These are phyloP conservation scores for Eucalyptus camaldulensis DNA, from an alignment of 345 rosid genomes.

Conservation along the genomic window DNA sequence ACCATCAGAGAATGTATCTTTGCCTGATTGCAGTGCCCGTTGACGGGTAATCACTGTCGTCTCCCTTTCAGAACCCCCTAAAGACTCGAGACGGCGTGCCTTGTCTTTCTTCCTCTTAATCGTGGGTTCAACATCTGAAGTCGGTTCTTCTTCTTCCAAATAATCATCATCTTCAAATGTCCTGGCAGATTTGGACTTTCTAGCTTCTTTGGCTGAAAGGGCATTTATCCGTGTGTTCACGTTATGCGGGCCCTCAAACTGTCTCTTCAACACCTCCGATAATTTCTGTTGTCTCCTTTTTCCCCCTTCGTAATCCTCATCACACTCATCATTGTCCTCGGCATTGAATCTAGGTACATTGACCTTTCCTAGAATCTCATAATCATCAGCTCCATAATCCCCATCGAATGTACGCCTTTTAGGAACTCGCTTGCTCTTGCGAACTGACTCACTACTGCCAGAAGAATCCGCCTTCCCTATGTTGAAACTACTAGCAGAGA, in stretches of 20 bases:
- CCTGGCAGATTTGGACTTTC: not conserved
- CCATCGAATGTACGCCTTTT: conserved; percentile 51
- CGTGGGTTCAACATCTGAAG: not conserved
- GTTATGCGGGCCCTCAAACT: not conserved
- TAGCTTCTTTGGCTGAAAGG: not conserved
- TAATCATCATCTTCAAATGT: not conserved
- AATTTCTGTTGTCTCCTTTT: not conserved
- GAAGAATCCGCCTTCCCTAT: conserved; percentile 43
- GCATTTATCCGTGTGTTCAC: not conserved
- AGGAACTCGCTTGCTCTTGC: conserved; percentile 69
- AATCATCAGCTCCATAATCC: conserved; percentile 76
- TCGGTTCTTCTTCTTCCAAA: not conserved
- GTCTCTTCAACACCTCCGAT: not conserved
- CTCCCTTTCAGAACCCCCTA: conserved; percentile 48
- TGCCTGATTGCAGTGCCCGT: conserved; percentile 80
- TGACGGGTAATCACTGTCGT: conserved; percentile 70
- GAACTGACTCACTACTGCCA: conserved; percentile 29
- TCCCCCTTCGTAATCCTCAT: conserved; percentile 2
- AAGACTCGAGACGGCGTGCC: conserved; percentile 38
- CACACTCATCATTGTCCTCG: conserved; percentile 28
- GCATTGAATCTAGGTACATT: conserved; percentile 26
- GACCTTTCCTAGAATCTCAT: conserved; percentile 69
- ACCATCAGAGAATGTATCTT: conserved; percentile 27
- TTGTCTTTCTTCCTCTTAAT: conserved; percentile 28
- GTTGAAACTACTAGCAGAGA: conserved; percentile 34